Evolutionary conservation across 495 filamentous ascomycete genomes (phyloP), one percentile per base, ranked within the genome.

Genomic region (Neurospora tetraspora): DNA sequence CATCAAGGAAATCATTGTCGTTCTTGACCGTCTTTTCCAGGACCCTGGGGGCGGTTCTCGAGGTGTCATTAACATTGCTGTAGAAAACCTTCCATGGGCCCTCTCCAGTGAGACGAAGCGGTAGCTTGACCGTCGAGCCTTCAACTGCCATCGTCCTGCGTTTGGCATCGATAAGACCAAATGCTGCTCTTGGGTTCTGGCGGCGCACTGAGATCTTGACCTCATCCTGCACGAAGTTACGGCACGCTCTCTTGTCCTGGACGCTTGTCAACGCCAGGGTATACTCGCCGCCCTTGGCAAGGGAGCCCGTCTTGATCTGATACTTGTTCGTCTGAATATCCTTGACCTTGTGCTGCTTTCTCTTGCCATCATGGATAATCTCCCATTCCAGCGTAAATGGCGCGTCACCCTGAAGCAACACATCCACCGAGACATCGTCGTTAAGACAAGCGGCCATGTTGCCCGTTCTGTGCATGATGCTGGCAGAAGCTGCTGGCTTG

Each of bases 311-410:
- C 37, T 86, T 85, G 77, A 99, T 94, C 34, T 85, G 90, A 71
- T 89, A 89, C 20, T 85, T 75, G 27, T 86, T 80, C 14, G 82
- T 83, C 16, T 89, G 83, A 53, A 96, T 91, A 65, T 83, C 87
- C 9, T 88, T 83, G n/a, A 89, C 83, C 31, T 86, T 87, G 73
- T 91, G 84, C 68, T 91, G 90, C 34, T 86, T 89, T 69, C 93
- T 88, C 82, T 92, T 97, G 40, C 94, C 94, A 73, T 91, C 90
- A 78, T 98, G 92, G n/a, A 97, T 87, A 38, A 98, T 82, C 78
- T 98, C 96, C 82, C 97, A 99, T 75, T 97, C 93, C 9, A 99
- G 79, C n/a, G 83, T 91, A 85, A 93, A 97, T 1, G 96, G 96
- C 23, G 88, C 84, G 73, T 97, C 93, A 39, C 96, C 96, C 70